A percentile compares a stretch with the other conserved stretches of the same genome.
These are phyloP conservation scores for Thelephora terrestris DNA, from an alignment of 1,284 basidiomycete genomes.

Conservation along the genomic window DNA sequence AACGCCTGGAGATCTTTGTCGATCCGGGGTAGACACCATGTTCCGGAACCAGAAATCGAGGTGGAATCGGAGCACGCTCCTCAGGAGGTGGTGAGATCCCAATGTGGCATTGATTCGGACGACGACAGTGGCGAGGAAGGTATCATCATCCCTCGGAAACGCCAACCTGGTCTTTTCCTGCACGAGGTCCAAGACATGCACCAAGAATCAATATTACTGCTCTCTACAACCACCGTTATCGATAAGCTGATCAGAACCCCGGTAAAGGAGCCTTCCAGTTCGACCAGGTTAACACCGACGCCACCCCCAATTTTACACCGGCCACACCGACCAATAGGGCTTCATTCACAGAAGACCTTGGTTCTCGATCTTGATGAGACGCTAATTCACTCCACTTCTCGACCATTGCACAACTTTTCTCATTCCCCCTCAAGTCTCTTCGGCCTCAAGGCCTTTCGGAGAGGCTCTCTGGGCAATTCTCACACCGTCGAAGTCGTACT, in stretches of 20 bases:
- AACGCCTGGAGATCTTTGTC: conserved; percentile 35
- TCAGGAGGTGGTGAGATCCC: conserved; percentile 21
- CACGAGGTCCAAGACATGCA: background rate
- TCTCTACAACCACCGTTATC: background rate
- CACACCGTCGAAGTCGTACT: conserved; percentile 96
- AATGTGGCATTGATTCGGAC: conserved; percentile 31
- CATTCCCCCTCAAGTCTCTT: conserved; percentile 49
- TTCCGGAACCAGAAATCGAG: conserved; percentile 3
- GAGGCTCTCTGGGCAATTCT: conserved; percentile 60
- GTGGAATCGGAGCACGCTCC: conserved; percentile 12
- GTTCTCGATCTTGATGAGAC: conserved; percentile 97
- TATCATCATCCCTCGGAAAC: conserved; percentile 1
- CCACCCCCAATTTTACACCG: conserved; percentile 13
- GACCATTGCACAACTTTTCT: conserved; percentile 47
- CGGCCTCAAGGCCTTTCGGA: conserved; percentile 45
- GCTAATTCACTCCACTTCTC: conserved; percentile 92
- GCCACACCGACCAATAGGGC: conserved; percentile 36
- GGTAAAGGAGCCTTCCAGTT: background rate
- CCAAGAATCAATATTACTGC: background rate
- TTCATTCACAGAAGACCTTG: conserved; percentile 82
- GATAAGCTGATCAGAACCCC: background rate
- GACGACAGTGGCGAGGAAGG: conserved; percentile 29
- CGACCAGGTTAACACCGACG: conserved; percentile 11
- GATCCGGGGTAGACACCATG: conserved; percentile 9
- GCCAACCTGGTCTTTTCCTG: background rate